Evolutionary conservation across 768 basidiomycete genomes (phyloP).

Genomic region (Mrakia gelida): DNA sequence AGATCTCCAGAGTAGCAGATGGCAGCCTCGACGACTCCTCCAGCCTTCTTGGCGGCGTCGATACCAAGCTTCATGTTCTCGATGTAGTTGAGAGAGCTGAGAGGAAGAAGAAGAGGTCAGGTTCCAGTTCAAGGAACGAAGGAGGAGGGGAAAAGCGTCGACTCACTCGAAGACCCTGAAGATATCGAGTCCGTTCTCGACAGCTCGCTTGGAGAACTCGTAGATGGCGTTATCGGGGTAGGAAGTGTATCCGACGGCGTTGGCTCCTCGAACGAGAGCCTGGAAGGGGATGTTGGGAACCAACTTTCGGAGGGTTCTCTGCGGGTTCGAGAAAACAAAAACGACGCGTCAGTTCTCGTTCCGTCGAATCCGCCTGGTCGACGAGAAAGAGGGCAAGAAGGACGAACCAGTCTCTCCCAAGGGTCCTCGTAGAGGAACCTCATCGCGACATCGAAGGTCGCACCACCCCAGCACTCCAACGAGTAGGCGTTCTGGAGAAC

Average conservation of each 20-base stretch:
- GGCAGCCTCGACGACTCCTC: constrained; percentile 94
- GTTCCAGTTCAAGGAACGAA: too few relatives aligned
- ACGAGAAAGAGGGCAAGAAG: neutral
- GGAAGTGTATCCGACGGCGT: constrained; percentile 97
- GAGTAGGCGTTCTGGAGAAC: constrained; percentile 93
- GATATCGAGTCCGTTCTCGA: constrained; percentile 99
- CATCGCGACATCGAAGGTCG: constrained; percentile 97
- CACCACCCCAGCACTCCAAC: constrained; percentile 89
- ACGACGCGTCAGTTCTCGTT: neutral
- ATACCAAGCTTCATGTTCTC: constrained; percentile 99
- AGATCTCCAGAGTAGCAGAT: constrained; percentile 99
- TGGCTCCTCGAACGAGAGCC: constrained; percentile 96
- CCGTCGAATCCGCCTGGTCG: neutral
- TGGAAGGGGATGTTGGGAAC: constrained; percentile 99
- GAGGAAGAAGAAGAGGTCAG: neutral
- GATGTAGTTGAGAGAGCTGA: constrained; percentile 85
- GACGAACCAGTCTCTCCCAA: constrained; percentile 86
- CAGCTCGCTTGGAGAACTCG: constrained; percentile 98
- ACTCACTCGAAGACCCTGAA: constrained; percentile 88
- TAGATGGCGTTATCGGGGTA: constrained; percentile 98
- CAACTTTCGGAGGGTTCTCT: constrained; percentile 87
- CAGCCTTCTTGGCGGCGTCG: constrained; percentile 98
- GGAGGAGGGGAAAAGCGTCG: neutral
- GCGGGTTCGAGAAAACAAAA: constrained; percentile 1
- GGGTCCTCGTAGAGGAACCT: constrained; percentile 99